Evolutionary conservation across 306 rosid genomes (phyloP), one percentile per base, ranked within the genome.

Genomic region (Betula pendula): DNA sequence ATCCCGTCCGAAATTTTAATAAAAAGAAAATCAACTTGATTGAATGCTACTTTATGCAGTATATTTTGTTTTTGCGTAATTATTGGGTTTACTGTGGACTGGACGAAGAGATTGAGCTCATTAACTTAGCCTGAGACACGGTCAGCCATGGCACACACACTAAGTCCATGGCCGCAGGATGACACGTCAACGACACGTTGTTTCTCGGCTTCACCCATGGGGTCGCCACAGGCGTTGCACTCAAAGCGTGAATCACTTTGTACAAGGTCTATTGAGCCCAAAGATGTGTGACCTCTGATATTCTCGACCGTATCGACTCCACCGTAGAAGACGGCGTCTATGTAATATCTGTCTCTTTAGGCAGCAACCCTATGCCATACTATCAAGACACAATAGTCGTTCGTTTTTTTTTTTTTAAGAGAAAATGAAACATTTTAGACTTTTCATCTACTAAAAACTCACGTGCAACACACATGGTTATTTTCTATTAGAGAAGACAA

Each of bases 251-350:
- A 58, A 71, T 72, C 5, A 56, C 81, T 17, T 48, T 66, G 47
- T 81, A 81, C 58, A 76, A 71, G 12, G 81, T 65, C 24, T 24
- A 68, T 10, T 52, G 38, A n/a, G 5, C 3, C 0, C 12, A 31
- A 0, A 22, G 68, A 19, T 63, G 71, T 49, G 17, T 20, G 17
- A 22, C 8, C 3, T 76, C 75, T 2, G 71, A 65, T 63, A 17
- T 72, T 42, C 51, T 76, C 25, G 78, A 78, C 19, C 66, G 55
- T 19, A 71, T 76, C 14, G 81, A 81, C 5, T 43, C 29, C 3
- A 75, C 85, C 15, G 31, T 76, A 19, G 19, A 51, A 52, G 85
- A 81, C 40, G 75, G 81, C 10, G 77, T 81, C 6, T 69, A 81
- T 47, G 33, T 76, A 13, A 71, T 81, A 17, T 81, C 85, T 4